These are phyloP conservation scores for Camellia granthamiana DNA, from an alignment of 148 eudicot species.

Conservation along the genomic window DNA sequence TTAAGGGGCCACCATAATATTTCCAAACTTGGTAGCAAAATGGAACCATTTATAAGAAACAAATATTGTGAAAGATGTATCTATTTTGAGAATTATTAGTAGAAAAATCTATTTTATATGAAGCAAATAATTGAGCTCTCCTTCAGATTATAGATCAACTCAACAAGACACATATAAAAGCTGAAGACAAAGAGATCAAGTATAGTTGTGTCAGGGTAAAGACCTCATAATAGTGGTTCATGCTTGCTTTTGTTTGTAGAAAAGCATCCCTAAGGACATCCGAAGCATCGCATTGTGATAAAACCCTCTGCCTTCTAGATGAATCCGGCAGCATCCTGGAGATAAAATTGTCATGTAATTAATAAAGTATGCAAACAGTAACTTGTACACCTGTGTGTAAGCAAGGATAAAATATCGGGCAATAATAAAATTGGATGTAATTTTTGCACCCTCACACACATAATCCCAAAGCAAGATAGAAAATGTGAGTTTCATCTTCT, in stretches of 20 bases:
- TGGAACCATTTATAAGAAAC: too few species aligned
- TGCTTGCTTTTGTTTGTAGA: slow-evolving; percentile 61
- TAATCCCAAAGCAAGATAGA: not conserved
- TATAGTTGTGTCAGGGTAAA: slow-evolving; percentile 5
- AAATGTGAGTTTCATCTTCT: not conserved
- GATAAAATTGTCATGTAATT: slow-evolving; percentile 11
- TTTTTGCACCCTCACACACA: not conserved
- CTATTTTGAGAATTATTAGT: too few species aligned
- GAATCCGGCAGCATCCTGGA: slow-evolving; percentile 81
- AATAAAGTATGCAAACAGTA: not conserved
- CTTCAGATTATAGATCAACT: not conserved
- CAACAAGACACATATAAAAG: not conserved
- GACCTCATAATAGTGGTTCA: slow-evolving; percentile 88
- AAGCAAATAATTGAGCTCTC: too few species aligned
- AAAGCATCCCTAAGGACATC: slow-evolving; percentile 91
- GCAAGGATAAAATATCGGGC: not conserved
- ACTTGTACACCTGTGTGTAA: not conserved
- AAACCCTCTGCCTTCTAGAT: slow-evolving; percentile 60
- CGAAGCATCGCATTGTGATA: slow-evolving; percentile 69
- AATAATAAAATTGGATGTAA: not conserved
- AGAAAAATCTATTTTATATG: too few species aligned
- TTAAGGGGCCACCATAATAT: too few species aligned
- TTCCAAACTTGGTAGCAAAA: too few species aligned
- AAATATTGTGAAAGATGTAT: too few species aligned
- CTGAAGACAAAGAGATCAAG: not conserved